Evolutionary conservation across 2,329 filamentous ascomycete genomes (phyloP).

Genomic region (Colletotrichum limetticola): DNA sequence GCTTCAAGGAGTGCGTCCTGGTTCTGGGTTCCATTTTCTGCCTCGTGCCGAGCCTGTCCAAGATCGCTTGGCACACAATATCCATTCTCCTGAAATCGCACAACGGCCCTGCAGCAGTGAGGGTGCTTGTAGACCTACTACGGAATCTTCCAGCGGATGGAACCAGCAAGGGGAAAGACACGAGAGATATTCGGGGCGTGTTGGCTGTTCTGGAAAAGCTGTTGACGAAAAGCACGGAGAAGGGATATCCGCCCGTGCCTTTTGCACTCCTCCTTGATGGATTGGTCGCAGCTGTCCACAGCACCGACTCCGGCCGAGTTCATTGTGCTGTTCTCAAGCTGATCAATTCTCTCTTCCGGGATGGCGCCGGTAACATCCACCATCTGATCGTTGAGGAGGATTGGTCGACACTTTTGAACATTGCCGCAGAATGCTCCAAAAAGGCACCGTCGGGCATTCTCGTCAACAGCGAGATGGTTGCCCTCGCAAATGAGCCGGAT

Average conservation of each 20-base stretch:
- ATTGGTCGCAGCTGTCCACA: slow-evolving; percentile 60
- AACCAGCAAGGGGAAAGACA: slow-evolving; percentile 60
- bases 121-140: slow-evolving; percentile 72
- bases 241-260: slow-evolving; percentile 69
- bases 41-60: slow-evolving; percentile 68
- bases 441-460: slow-evolving; percentile 37
- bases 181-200: slow-evolving; percentile 70
- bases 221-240: slow-evolving; percentile 67
- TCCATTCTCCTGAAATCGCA: slow-evolving; percentile 79
- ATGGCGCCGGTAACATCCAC: slow-evolving; percentile 63
- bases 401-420: slow-evolving; percentile 70
- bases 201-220: slow-evolving; percentile 72
- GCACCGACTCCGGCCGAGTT: slow-evolving; percentile 57
- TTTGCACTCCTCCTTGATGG: slow-evolving; percentile 69
- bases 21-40: slow-evolving; percentile 79
- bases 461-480: slow-evolving; percentile 31
- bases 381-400: slow-evolving; percentile 71
- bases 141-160: slow-evolving; percentile 58
- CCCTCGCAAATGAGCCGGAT: slow-evolving; percentile 41
- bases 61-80: slow-evolving; percentile 76
- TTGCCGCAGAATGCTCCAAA: slow-evolving; percentile 66
- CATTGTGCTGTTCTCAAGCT: slow-evolving; percentile 60
- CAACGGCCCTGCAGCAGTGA: slow-evolving; percentile 75
- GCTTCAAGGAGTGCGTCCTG: slow-evolving; percentile 73
- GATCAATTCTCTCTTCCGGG: slow-evolving; percentile 66